Conservation (phyloP, 305 asterid species). For the Ilex paraguariensis region DNA sequence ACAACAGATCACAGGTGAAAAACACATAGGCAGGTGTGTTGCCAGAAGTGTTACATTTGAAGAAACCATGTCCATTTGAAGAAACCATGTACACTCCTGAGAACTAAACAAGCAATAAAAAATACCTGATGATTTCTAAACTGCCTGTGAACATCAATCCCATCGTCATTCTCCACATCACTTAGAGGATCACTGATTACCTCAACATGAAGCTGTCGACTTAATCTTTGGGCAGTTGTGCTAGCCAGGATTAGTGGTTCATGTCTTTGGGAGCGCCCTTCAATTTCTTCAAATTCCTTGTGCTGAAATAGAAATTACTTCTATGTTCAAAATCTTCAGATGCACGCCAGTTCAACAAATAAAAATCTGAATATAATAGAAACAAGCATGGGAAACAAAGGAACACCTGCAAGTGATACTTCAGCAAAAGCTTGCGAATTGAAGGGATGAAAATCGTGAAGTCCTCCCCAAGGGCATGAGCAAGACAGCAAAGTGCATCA, state of each 20-base stretch:
- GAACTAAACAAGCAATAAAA: background rate
- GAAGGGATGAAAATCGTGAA: conserved; percentile 90
- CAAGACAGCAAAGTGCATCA: conserved; percentile 94
- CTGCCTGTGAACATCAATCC: conserved; percentile 59
- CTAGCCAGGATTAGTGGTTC: conserved; percentile 71
- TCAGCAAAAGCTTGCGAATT: conserved; percentile 78
- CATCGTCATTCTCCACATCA: conserved; percentile 71
- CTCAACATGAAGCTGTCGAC: conserved; percentile 65
- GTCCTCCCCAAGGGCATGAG: conserved; percentile 97
- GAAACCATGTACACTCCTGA: too few relatives aligned
- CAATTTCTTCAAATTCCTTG: conserved; percentile 89
- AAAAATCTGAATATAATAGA: conserved; percentile 5
- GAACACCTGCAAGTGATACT: conserved; percentile 75
- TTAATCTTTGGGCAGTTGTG: conserved; percentile 59
- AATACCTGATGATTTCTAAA: conserved; percentile 68
- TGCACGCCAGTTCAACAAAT: conserved; percentile 6
- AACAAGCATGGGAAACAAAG: conserved; percentile 10
- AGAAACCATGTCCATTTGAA: too few relatives aligned
- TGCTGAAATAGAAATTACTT: conserved; percentile 46
- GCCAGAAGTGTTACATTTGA: too few relatives aligned
- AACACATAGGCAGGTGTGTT: too few relatives aligned
- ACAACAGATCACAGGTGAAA: too few relatives aligned
- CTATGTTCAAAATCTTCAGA: background rate
- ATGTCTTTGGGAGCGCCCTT: conserved; percentile 61
- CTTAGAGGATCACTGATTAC: conserved; percentile 93